Conservation (phyloP, 2,329 filamentous ascomycete species). For the Colletotrichum karsti region DNA sequence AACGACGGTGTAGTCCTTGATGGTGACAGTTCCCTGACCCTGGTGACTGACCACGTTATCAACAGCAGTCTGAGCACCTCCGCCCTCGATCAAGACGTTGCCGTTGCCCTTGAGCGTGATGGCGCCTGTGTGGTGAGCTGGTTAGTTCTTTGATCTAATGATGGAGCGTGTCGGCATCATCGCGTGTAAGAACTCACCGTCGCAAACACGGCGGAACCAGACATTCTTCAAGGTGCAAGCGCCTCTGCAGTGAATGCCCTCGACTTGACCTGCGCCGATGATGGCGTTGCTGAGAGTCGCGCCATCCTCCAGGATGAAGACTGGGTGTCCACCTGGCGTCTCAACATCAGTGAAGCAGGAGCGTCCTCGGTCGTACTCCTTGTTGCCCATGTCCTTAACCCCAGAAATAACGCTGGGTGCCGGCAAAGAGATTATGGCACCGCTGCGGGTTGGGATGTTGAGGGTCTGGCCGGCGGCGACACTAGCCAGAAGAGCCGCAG, state of each 20-base stretch:
- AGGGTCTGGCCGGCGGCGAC: slow-evolving; percentile 25
- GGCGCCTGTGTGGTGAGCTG: neutral
- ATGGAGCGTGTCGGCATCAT: too few species aligned
- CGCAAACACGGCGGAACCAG: slow-evolving; percentile 47
- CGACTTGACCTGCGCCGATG: slow-evolving; percentile 56
- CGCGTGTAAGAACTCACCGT: slow-evolving; percentile 33
- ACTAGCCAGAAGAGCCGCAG: neutral
- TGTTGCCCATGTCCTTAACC: slow-evolving; percentile 24
- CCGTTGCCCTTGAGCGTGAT: neutral
- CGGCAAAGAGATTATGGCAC: slow-evolving; percentile 27
- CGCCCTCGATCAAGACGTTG: slow-evolving; percentile 35
- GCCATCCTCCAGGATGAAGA: slow-evolving; percentile 60
- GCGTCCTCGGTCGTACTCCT: slow-evolving; percentile 29
- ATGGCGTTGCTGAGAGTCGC: slow-evolving; percentile 61
- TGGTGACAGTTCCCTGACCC: slow-evolving; percentile 37
- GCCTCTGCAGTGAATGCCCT: slow-evolving; percentile 59
- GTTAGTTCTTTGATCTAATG: neutral
- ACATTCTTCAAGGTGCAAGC: slow-evolving; percentile 48
- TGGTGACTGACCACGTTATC: slow-evolving; percentile 43
- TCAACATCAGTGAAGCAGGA: slow-evolving; percentile 27
- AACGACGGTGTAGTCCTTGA: slow-evolving; percentile 44
- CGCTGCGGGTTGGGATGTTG: slow-evolving; percentile 28
- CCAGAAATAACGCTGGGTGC: slow-evolving; percentile 25
- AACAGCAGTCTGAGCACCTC: slow-evolving; percentile 39
- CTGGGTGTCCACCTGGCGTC: slow-evolving; percentile 41